Conservation (phyloP, 495 filamentous ascomycete genomes). For the Neurospora hispaniola region DNA sequence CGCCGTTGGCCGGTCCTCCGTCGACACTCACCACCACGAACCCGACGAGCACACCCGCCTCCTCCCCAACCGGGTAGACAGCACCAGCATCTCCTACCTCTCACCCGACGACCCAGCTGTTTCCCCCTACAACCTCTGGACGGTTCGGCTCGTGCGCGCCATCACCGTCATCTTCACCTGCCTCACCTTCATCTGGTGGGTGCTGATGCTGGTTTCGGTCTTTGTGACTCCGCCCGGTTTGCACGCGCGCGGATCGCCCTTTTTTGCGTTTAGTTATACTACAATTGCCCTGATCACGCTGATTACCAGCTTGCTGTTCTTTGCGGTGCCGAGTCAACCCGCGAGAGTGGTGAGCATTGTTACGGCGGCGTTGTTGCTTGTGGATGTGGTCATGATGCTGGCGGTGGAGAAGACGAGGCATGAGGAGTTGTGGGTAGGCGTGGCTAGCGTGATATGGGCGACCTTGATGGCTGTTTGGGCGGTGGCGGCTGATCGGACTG, state of each 20-base stretch:
- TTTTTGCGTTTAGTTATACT: slow-evolving; percentile 74
- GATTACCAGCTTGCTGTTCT: slow-evolving; percentile 72
- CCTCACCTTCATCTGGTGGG: slow-evolving; percentile 83
- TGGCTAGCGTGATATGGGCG: slow-evolving; percentile 70
- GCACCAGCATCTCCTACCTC: slow-evolving; percentile 48
- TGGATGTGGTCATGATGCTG: slow-evolving; percentile 70
- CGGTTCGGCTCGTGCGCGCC: slow-evolving; percentile 65
- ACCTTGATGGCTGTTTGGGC: slow-evolving; percentile 35
- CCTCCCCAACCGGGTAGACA: slow-evolving; percentile 46
- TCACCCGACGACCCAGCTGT: slow-evolving; percentile 95
- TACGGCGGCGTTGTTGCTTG: slow-evolving; percentile 58
- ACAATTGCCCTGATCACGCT: slow-evolving; percentile 65
- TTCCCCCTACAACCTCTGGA: slow-evolving; percentile 91
- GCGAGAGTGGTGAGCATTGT: slow-evolving; percentile 59
- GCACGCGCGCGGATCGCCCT: slow-evolving; percentile 78
- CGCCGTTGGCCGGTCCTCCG: not conserved
- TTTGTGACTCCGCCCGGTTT: slow-evolving; percentile 84
- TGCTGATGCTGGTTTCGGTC: slow-evolving; percentile 67
- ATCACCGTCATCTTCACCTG: slow-evolving; percentile 60
- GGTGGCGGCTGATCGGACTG: slow-evolving; percentile 44
- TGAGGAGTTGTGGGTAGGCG: slow-evolving; percentile 86
- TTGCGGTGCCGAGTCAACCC: slow-evolving; percentile 66
- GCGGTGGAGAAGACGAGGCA: slow-evolving; percentile 57
- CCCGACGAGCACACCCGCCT: slow-evolving; percentile 68
- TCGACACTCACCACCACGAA: slow-evolving; percentile 16